phyloP scores from a whole-genome alignment of 1,284 basidiomycete genomes.

The Tremellales sp. region DNA sequence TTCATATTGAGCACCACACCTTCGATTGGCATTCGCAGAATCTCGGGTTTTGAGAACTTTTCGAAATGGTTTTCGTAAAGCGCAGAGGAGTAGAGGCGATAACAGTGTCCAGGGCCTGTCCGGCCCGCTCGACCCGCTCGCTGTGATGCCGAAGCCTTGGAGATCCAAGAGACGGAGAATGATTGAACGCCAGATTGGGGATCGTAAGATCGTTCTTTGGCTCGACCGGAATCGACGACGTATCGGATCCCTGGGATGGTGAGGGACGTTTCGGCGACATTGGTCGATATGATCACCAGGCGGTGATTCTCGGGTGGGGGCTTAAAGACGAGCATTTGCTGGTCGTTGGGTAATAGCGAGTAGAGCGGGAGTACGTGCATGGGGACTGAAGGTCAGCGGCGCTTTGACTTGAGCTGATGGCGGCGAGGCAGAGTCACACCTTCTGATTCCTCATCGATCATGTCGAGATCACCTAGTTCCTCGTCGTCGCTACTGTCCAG shows the following conservation, averaged over 20 bases:
- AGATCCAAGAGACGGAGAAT: conserved; percentile 69
- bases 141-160: conserved; percentile 69
- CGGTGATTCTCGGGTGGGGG: conserved; percentile 61
- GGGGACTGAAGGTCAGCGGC: conserved; percentile 51
- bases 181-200: conserved; percentile 61
- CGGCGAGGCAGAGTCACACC: conserved; percentile 31
- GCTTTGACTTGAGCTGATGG: background rate
- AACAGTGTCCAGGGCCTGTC: conserved; percentile 74
- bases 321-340: conserved; percentile 70
- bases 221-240: conserved; percentile 70
- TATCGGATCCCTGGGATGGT: conserved; percentile 74
- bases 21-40: conserved; percentile 93
- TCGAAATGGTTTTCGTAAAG: conserved; percentile 91
- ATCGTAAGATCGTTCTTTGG: conserved; percentile 73
- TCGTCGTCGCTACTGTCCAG: conserved; percentile 51
- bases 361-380: conserved; percentile 71
- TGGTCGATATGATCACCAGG: conserved; percentile 69
- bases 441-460: conserved; percentile 46
- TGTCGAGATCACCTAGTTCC: conserved; percentile 37
- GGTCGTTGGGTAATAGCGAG: conserved; percentile 65
- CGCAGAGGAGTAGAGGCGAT: conserved; percentile 67
- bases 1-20: conserved; percentile 99
- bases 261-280: conserved; percentile 73
- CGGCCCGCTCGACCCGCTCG: conserved; percentile 70
- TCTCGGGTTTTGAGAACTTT: conserved; percentile 83